These are phyloP conservation scores for Dryas drummondii DNA, from an alignment of 306 rosid genomes.

Conservation along the genomic window DNA sequence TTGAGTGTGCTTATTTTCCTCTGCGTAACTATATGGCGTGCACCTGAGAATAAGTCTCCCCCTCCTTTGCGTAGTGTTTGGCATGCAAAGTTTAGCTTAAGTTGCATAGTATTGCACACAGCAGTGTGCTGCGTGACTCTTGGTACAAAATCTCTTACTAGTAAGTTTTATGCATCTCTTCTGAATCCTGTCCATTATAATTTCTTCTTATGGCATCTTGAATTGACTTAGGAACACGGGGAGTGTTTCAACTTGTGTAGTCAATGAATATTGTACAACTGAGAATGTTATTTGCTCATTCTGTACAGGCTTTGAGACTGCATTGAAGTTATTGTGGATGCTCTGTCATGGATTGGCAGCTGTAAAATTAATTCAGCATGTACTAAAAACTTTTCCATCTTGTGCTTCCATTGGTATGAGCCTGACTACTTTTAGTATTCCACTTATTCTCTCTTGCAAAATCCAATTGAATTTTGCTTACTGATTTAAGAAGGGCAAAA, in stretches of 20 bases:
- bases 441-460: background rate
- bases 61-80: slow-evolving; percentile 23
- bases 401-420: slow-evolving; percentile 89
- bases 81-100: slow-evolving; percentile 49
- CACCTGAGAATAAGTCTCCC: slow-evolving; percentile 10
- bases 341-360: slow-evolving; percentile 81
- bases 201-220: background rate
- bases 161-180: slow-evolving; percentile 38
- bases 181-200: background rate
- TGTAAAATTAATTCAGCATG: slow-evolving; percentile 67
- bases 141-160: slow-evolving; percentile 42
- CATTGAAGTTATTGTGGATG: slow-evolving; percentile 65
- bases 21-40: slow-evolving; percentile 29
- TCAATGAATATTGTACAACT: background rate
- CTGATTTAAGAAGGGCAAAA: background rate
- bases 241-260: slow-evolving; percentile 12
- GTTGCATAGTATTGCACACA: slow-evolving; percentile 43
- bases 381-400: slow-evolving; percentile 71
- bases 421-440: background rate
- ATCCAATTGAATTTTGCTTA: slow-evolving; percentile 4
- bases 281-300: slow-evolving; percentile 14
- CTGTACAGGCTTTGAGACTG: slow-evolving; percentile 48
- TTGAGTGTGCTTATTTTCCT: slow-evolving; percentile 61
- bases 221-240: background rate
- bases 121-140: slow-evolving; percentile 47